Evolutionary conservation across 768 basidiomycete species (phyloP).

Genomic region (Mycena kentingensis): DNA sequence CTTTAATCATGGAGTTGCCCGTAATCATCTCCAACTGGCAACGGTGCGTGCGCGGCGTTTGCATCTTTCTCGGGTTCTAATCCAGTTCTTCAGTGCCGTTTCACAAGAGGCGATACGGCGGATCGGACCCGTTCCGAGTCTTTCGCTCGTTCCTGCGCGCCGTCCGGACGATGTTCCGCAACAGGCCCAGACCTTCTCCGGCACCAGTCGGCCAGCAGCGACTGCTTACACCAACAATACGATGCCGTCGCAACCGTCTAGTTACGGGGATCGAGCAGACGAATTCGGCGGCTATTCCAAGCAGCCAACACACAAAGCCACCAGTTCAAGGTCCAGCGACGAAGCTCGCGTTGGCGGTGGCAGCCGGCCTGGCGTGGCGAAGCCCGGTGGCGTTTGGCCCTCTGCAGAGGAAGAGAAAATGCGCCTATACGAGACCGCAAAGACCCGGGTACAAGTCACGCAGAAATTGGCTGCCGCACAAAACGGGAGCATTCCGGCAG

Average conservation of each 20-base stretch:
- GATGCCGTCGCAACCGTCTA: constrained; percentile 11
- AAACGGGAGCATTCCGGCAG: no score
- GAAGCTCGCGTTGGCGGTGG: constrained; percentile 11
- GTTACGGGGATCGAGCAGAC: constrained; percentile 14
- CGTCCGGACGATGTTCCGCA: constrained; percentile 11
- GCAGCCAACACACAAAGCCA: constrained; percentile 10
- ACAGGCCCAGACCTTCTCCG: constrained; percentile 22
- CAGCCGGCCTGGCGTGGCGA: constrained; percentile 23
- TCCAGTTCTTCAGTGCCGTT: constrained; percentile 53
- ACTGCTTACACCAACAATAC: constrained; percentile 16
- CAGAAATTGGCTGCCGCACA: no score
- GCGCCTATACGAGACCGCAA: no score
- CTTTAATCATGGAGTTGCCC: constrained; percentile 72
- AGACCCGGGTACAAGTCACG: no score
- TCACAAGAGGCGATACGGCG: constrained; percentile 73
- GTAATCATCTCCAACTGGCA: constrained; percentile 87
- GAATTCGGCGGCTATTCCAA: constrained; percentile 22
- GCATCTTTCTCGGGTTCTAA: neutral
- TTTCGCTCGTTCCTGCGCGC: constrained; percentile 42
- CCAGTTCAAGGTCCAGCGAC: constrained; percentile 16
- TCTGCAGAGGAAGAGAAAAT: constrained; percentile 24
- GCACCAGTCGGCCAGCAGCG: constrained; percentile 20
- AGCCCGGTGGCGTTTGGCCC: no score
- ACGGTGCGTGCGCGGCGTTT: constrained; percentile 47
- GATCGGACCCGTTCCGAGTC: constrained; percentile 48